Evolutionary conservation across 371 early-diverging fungal species (phyloP), one percentile per base, ranked within the genome.

Genomic region (Nematocida parisii): DNA sequence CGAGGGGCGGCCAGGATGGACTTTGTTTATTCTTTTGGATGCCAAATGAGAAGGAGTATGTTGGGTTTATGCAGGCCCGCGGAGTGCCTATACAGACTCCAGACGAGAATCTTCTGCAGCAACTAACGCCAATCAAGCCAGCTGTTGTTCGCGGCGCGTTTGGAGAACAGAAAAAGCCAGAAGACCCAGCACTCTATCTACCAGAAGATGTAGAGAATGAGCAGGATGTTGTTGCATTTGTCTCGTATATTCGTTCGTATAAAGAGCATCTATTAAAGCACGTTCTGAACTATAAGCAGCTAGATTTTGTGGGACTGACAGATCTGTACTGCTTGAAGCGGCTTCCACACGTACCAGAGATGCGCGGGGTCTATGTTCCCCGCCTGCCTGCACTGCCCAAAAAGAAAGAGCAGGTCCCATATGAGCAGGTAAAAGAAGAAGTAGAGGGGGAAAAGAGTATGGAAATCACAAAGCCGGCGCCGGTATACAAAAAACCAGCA

Each of bases 1-100:
- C 94, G 5, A 89, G 98, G 61, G 91, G 91, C 9, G 97, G 96
- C 0, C 89, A 92, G 33, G 86, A 88, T 39, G 98, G 98, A 11
- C 89, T 89, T 56, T 94, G 95, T 3, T 88, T 94, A 5, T 52
- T 84, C 40, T 77, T 83, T 45, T 61, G 83, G 11, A 84, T 86
- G 86, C 73, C 75, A 15, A 86, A 84, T 67, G 86, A 86, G 71
- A 57, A 46, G 18, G 67, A 45, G 13, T 86, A 83, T 62, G 27
- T 83, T 7, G 72, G 84, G 50, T 86, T 66, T 84, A 58, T 85
- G 15, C 80, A 77, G 52, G 56, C 83, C 4, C 75, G 73, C 15
- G 72, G 70, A 0, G 57, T 82, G 46, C 39, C 68, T 13, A 71
- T 57, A 70, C 55, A 66, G 27, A 66, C 55, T 15, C 55, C 27